Evolutionary conservation across 1,139 yeast species (phyloP).

Genomic region (Pneumocystis murina): DNA sequence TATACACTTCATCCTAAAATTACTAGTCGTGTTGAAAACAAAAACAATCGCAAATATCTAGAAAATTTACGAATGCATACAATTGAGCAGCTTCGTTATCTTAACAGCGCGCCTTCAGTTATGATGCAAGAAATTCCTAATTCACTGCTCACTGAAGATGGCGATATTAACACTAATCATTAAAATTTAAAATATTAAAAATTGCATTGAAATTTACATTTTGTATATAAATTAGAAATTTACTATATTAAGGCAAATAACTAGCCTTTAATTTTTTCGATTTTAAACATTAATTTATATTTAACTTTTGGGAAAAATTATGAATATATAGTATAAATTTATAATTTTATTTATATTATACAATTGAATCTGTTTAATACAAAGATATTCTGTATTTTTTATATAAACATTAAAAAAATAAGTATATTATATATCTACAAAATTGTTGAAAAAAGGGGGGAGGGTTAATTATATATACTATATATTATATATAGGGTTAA

Average conservation of each 20-base stretch:
- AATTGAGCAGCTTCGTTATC: conserved; percentile 63
- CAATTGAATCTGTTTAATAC: too few species aligned
- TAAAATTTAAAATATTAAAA: neutral
- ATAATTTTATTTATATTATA: too few species aligned
- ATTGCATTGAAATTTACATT: neutral
- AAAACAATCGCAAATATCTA: conserved; percentile 67
- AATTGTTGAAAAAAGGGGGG: too few species aligned
- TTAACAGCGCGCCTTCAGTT: conserved; percentile 89
- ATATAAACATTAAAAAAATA: too few species aligned
- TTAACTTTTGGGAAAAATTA: too few species aligned
- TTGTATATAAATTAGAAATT: neutral
- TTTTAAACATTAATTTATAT: too few species aligned
- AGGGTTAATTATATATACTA: too few species aligned
- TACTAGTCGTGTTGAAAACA: conserved; percentile 78
- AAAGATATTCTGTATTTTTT: too few species aligned
- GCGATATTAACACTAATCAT: conserved; percentile 1
- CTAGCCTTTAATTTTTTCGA: neutral
- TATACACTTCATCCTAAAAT: conserved; percentile 76
- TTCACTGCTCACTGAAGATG: conserved; percentile 34
- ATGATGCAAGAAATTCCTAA: conserved; percentile 57
- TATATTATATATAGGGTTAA: too few species aligned
- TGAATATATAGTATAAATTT: too few species aligned
- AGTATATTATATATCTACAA: too few species aligned
- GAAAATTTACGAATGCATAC: conserved; percentile 66
- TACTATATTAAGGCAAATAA: neutral